Evolutionary conservation across 352 stramenopile species (phyloP), one percentile per base, ranked within the genome.

Genomic region (Elongisporangium undulatum): DNA sequence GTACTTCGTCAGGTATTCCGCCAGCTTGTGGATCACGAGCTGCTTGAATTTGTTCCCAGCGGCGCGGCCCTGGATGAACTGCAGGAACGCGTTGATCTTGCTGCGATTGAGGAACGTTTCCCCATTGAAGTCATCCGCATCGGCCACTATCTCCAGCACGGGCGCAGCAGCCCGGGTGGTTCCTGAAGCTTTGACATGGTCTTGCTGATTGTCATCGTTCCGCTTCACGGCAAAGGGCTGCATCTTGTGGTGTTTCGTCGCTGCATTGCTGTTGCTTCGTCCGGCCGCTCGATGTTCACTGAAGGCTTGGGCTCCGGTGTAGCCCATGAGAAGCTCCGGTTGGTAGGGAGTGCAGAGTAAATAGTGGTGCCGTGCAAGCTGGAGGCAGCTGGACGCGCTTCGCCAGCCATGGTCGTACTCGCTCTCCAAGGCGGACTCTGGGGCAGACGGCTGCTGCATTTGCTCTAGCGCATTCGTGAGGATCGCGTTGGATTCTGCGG

Each of bases 31-130:
- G 17, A 86, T 62, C 2, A 82, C 41, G 13, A 86, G 66, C 5
- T 66, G 60, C 49, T 85, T 84, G 61, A 75, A 77, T 55, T 81
- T 82, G 16, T 56, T 69, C 21, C 71, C 56, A 4, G 67, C 65
- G 13, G 73, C 67, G 48, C 66, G 69, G n/a, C 74, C 67, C 63
- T 88, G 78, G 13, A 77, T 68, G 23, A 84, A 71, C 50, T 83
- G 63, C 1, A 88, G 64, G 56, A 86, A 88, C 21, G 68, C 64
- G 21, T 86, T 86, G 59, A 86, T 82, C 57, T 88, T 88, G 51
- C 65, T 76, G 16, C 78, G 78, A 61, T 84, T 85, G 34, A 88
- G 66, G 50, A 83, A 88, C 15, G 74, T 64, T 7, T 59, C 66
- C 2, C 75, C 78, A 54, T 71, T 85, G 0, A 21, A 10, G 51